phyloP scores from a whole-genome alignment of 2,329 filamentous ascomycete species.

The Alternaria atra region DNA sequence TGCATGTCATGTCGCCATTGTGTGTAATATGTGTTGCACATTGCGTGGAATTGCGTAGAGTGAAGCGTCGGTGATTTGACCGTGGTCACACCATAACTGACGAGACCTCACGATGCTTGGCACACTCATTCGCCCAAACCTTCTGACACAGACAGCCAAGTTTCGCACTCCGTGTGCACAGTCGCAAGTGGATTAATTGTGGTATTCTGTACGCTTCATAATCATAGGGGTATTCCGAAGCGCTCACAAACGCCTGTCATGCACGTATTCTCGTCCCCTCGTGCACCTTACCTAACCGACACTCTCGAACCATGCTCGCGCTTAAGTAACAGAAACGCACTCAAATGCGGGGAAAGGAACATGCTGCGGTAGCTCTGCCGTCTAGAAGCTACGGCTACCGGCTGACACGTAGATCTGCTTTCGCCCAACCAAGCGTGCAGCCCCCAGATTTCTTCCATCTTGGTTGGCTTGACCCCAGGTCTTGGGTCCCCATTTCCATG shows the following conservation, averaged over 20 bases:
- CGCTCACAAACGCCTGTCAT: slow-evolving; percentile 48
- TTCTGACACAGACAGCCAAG: neutral
- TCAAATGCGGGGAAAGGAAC: slow-evolving; percentile 49
- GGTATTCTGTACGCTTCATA: slow-evolving; percentile 34
- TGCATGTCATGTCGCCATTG: slow-evolving; percentile 31
- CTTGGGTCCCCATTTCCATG: slow-evolving; percentile 42
- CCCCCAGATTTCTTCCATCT: slow-evolving; percentile 23
- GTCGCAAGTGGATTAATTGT: slow-evolving; percentile 14
- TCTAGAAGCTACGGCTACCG: slow-evolving; percentile 24
- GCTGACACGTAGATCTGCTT: slow-evolving; percentile 37
- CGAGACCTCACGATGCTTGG: slow-evolving; percentile 45
- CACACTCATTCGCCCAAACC: slow-evolving; percentile 12
- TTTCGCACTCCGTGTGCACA: slow-evolving; percentile 1
- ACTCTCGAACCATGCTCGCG: slow-evolving; percentile 15
- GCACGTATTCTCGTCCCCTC: slow-evolving; percentile 28
- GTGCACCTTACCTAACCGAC: slow-evolving; percentile 27
- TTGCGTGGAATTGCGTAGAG: slow-evolving; percentile 15
- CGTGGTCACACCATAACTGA: slow-evolving; percentile 29
- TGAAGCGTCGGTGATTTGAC: slow-evolving; percentile 5
- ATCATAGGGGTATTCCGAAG: slow-evolving; percentile 47
- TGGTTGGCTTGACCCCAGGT: slow-evolving; percentile 35
- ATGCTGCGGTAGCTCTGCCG: slow-evolving; percentile 45
- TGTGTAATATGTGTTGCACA: slow-evolving; percentile 31
- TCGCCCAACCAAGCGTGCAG: slow-evolving; percentile 30
- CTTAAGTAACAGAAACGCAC: slow-evolving; percentile 49